Evolutionary conservation across 2,329 filamentous ascomycete genomes (phyloP).

Genomic region (Bisporella sp.): DNA sequence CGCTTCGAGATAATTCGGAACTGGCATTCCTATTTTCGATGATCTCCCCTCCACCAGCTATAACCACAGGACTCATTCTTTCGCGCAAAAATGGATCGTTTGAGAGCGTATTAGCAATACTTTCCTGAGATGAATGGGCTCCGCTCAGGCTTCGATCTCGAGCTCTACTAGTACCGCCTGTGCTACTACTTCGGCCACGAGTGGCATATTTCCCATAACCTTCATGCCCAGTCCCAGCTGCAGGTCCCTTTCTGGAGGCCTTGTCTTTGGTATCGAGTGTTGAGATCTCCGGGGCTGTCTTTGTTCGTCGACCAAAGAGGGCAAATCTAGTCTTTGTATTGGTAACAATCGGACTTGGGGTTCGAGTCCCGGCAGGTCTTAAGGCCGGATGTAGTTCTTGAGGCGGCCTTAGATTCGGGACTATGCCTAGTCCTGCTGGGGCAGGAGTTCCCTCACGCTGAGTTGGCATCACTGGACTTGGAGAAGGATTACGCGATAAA

Average conservation of each 20-base stretch:
- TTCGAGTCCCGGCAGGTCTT: conserved; percentile 31
- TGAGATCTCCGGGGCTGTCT: conserved; percentile 46
- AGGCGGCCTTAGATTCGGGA: conserved; percentile 22
- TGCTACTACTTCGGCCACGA: conserved; percentile 58
- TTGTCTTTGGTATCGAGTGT: conserved; percentile 51
- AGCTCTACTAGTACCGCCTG: conserved; percentile 39
- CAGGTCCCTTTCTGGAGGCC: conserved; percentile 64
- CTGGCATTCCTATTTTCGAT: conserved; percentile 52
- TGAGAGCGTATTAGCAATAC: conserved; percentile 35
- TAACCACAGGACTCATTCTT: conserved; percentile 59
- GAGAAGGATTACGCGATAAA: conserved; percentile 28
- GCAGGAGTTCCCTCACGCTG: conserved; percentile 21
- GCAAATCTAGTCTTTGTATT: conserved; percentile 63
- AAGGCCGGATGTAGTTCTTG: conserved; percentile 17
- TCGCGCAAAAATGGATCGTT: conserved; percentile 53
- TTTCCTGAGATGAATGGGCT: conserved; percentile 44
- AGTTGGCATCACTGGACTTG: conserved; percentile 26
- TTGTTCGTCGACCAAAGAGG: conserved; percentile 69
- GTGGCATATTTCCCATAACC: conserved; percentile 61
- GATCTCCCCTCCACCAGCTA: conserved; percentile 53
- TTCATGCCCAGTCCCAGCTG: conserved; percentile 91
- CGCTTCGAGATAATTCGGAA: conserved; percentile 39
- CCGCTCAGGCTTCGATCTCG: conserved; percentile 27
- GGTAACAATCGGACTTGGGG: conserved; percentile 49
- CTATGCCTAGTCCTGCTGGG: conserved; percentile 24